Percentiles rank a stretch among this genome's conserved stretches.
phyloP scores from a whole-genome alignment of 2,329 filamentous ascomycete species.

The Cladosporium oxysporum region DNA sequence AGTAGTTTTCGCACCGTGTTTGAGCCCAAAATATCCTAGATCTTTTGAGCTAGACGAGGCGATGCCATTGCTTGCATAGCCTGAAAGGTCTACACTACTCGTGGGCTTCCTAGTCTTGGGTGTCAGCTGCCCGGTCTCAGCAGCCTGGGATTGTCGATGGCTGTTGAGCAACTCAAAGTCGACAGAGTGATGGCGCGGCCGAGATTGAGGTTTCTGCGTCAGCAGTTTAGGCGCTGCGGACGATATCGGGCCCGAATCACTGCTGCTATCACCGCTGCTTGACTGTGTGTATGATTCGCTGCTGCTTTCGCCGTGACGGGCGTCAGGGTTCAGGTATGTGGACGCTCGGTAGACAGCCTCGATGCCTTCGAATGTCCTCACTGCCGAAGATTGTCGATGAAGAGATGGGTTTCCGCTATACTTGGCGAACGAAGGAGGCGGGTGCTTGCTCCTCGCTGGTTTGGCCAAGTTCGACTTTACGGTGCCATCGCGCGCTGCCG shows the following conservation, averaged over 20 bases:
- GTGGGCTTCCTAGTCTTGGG: slow-evolving; percentile 29
- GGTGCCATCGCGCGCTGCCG: not conserved
- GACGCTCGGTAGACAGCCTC: slow-evolving; percentile 34
- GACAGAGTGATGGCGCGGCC: slow-evolving; percentile 27
- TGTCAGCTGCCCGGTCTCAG: slow-evolving; percentile 51
- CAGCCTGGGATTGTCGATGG: slow-evolving; percentile 52
- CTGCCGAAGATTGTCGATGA: slow-evolving; percentile 36
- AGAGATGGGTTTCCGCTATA: slow-evolving; percentile 41
- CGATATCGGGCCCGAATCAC: slow-evolving; percentile 29
- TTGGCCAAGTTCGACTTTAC: slow-evolving; percentile 14
- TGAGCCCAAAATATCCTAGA: not conserved
- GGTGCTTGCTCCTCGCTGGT: slow-evolving; percentile 33
- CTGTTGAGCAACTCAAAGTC: slow-evolving; percentile 45
- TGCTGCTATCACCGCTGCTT: slow-evolving; percentile 25
- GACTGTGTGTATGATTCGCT: slow-evolving; percentile 29
- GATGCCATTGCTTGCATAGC: not conserved
- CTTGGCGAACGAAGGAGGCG: slow-evolving; percentile 40
- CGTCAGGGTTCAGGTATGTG: slow-evolving; percentile 26
- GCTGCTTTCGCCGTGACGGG: slow-evolving; percentile 22
- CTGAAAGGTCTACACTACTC: slow-evolving; percentile 18
- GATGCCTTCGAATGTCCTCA: slow-evolving; percentile 35
- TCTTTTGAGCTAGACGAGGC: not conserved
- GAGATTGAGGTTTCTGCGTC: slow-evolving; percentile 13
- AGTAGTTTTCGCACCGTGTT: not conserved
- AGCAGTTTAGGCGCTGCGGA: slow-evolving; percentile 31